Evolutionary conservation across 2,329 filamentous ascomycete genomes (phyloP).

Genomic region (Botrytis hyacinthi): DNA sequence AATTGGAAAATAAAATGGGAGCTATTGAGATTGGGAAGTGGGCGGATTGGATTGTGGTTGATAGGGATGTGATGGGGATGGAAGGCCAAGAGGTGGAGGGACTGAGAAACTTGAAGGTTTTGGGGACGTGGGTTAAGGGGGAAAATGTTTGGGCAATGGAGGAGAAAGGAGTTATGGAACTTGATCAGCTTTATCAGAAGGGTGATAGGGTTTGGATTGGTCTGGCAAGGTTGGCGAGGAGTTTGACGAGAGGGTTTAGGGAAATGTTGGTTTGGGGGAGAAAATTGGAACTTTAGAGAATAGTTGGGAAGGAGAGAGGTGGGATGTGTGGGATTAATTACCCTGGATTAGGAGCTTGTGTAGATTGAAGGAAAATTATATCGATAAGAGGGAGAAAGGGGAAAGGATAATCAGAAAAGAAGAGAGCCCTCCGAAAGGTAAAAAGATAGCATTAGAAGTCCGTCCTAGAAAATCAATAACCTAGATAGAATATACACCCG

Average conservation of each 20-base stretch:
- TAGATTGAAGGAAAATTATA: background rate
- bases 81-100: conserved; percentile 41
- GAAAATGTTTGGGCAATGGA: conserved; percentile 25
- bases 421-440: background rate
- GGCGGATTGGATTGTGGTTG: conserved; percentile 71
- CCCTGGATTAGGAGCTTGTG: background rate
- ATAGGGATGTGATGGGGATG: conserved; percentile 50
- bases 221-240: background rate
- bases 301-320: background rate
- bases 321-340: background rate
- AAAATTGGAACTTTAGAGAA: background rate
- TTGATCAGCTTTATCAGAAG: background rate
- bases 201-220: background rate
- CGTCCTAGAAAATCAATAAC: background rate
- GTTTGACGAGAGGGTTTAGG: background rate
- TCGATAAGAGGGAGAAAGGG: background rate
- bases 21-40: conserved; percentile 58
- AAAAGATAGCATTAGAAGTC: background rate
- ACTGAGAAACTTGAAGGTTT: conserved; percentile 54
- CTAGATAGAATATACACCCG: background rate
- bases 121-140: conserved; percentile 70
- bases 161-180: background rate
- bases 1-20: conserved; percentile 58
- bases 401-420: background rate
- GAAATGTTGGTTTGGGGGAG: background rate